Evolutionary conservation across 2,329 filamentous ascomycete genomes (phyloP), one percentile per base, ranked within the genome.

Genomic region (Trichoderma hamatum): DNA sequence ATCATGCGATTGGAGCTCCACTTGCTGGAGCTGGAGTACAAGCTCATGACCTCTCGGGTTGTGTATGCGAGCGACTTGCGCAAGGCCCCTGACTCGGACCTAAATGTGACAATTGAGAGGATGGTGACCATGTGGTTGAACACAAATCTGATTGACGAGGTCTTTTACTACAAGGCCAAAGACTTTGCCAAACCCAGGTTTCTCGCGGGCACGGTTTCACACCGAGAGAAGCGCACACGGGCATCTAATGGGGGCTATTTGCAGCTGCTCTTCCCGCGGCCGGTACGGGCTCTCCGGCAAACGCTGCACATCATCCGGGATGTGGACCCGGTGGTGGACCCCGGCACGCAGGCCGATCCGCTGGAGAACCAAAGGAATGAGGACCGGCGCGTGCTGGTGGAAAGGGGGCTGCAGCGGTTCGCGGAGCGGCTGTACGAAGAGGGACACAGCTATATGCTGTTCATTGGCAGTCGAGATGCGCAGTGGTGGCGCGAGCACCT

Each of bases 11-110:
- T 76, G 61, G 70, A 72, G 51, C 72, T 76, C 32, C 75, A 76
- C 55, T 72, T 76, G 2, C 67, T 76, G 52, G 74, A 76, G 68
- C 71, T 76, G n/a, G 75, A 76, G 56, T 76, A 72, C 71, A 76
- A 76, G 72, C 72, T 76, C 36, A 71, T 71, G 69, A 75, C 74
- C 11, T 76, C 72, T 32, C 74, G 71, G 30, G 70, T 76, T 46
- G 72, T 76, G 5, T 76, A 76, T 54, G 75, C 75, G n/a, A 76
- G 75, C 71, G 75, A 75, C 71, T 66, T 76, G 9, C 69, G 70
- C 39, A 70, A 71, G 36, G 46, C 52, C 5, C 62, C 67, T 13
- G n/a, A 49, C 3, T 72, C 73, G 14, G 70, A 75, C 49, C 66
- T 76, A 5, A 43, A 65, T n/a, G 62, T 58, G 52, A 75, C 73